These are phyloP conservation scores for Dryas alaskensis DNA, from an alignment of 306 rosid species.

Conservation along the genomic window DNA sequence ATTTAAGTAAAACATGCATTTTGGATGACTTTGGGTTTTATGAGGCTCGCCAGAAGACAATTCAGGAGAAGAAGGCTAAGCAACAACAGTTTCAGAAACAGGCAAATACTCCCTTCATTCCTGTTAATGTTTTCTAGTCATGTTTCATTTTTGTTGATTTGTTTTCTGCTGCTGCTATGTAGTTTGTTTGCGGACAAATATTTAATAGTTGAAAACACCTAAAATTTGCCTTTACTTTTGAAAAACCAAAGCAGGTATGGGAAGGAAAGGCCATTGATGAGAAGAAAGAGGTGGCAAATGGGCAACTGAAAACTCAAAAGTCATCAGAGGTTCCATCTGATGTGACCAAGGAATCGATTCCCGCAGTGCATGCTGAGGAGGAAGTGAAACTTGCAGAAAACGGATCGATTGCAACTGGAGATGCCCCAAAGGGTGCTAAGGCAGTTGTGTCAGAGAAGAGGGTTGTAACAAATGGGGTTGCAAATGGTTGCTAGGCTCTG, in stretches of 20 bases:
- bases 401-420: conserved; percentile 60
- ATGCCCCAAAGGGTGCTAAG: conserved; percentile 83
- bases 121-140: not conserved
- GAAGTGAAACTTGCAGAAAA: conserved; percentile 47
- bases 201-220: not conserved
- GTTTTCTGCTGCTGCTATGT: no score
- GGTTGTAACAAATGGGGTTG: conserved; percentile 58
- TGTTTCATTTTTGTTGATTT: not conserved
- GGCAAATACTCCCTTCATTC: conserved; percentile 26
- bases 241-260: conserved; percentile 61
- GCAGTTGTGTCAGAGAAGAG: conserved; percentile 59
- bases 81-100: conserved; percentile 75
- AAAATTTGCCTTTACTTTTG: not conserved
- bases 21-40: conserved; percentile 87
- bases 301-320: conserved; percentile 44
- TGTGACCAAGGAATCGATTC: conserved; percentile 41
- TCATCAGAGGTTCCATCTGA: conserved; percentile 46
- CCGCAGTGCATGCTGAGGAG: conserved; percentile 30
- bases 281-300: conserved; percentile 53
- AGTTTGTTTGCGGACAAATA: not conserved
- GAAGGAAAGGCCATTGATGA: conserved; percentile 81
- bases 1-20: conserved; percentile 76
- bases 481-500: conserved; percentile 60
- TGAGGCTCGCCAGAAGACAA: conserved; percentile 82
- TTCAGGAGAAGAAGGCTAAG: conserved; percentile 87